Evolutionary conservation across 1,284 basidiomycete species (phyloP), one percentile per base, ranked within the genome.

Genomic region (Trametes polyzona): DNA sequence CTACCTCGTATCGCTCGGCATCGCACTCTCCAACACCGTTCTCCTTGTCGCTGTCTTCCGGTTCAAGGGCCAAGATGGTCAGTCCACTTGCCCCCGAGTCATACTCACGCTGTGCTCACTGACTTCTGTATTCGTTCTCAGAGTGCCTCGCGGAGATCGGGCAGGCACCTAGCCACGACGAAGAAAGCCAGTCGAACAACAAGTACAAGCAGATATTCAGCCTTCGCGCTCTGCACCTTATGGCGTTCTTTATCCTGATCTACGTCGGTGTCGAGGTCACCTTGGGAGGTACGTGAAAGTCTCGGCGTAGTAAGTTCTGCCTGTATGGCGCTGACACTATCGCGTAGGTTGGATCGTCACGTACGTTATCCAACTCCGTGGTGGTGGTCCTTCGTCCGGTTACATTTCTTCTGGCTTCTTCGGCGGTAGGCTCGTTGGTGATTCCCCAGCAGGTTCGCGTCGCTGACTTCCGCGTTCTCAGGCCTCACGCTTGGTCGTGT

Each of bases 1-100:
- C 68, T 92, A 83, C 67, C 73, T 89, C 9, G 73, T 75, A 10
- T 88, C 86, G 0, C 71, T 90, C 3, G 82, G 80, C 1, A 58
- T 91, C 16, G 81, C 84, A 0, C 47, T 79, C 14, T 50, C 73
- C 21, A 88, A 84, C 50, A 71, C 74, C 0, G 30, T 74, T 7
- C 30, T 77, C 2, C 65, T 88, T 12, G 57, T 78, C 9, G 58
- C 66, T 1, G 80, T 85, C 0, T 88, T 90, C 72, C 75, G 78
- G 8, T 71, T 83, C 16, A 79, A 81, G 60, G 76, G 70, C 6
- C 84, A 86, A 61, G 83, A 89, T 49, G 77, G 84, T 83, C 35
- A 14, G 60, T 47, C 14, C 16, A 9, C 51, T 6, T 30, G n/a
- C n/a, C n/a, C n/a, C n/a, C n/a, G n/a, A n/a, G n/a, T 47, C 24